Evolutionary conservation across 306 rosid species (phyloP), one percentile per base, ranked within the genome.

Genomic region (Rosa multiflora): DNA sequence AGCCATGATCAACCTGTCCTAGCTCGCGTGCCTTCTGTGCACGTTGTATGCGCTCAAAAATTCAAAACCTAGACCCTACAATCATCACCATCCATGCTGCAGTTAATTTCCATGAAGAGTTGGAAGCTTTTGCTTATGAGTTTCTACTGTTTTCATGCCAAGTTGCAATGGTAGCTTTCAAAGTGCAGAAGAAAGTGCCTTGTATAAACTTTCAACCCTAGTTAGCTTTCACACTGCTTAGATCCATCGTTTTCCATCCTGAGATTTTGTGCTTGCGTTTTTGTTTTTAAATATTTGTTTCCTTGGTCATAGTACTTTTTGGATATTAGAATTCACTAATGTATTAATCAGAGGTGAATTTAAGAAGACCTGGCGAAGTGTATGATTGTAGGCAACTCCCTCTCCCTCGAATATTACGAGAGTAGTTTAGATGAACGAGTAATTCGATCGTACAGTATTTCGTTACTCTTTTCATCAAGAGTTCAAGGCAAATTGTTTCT

Each of bases 141-240:
- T 20, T 40, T 14, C 8, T 11, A 40, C 72, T 67, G 13, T 20
- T 67, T 67, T 18, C 49, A 18, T 67, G 72, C 23, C 72, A 67
- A 67, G 72, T 66, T 35, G 70, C 70, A 32, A 37, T 37, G 23
- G 46, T 67, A 67, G 72, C 72, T 40, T 67, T 67, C 69, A 63
- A 32, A 32, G n/a, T 5, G 69, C 4, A 29, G n/a, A 32, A 32
- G 10, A 63, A 62, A 62, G 67, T 26, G 39, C 39, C 6, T 56
- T 56, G 11, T 53, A 53, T 18, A 1, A 5, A 10, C n/a, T 53
- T 20, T 15, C 8, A 58, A 58, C 64, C 62, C 62, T 5, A 18
- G 21, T 20, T n/a, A 21, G 64, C 35, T 11, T 32, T 63, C 29
- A 66, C 78, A 64, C 39, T 11, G 73, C 42, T 72, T 20, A 21